Percentiles rank a stretch among this genome's conserved stretches.
Evolutionary conservation across 73 alveolate species (phyloP).

Genomic region (Symbiodinium natans): DNA sequence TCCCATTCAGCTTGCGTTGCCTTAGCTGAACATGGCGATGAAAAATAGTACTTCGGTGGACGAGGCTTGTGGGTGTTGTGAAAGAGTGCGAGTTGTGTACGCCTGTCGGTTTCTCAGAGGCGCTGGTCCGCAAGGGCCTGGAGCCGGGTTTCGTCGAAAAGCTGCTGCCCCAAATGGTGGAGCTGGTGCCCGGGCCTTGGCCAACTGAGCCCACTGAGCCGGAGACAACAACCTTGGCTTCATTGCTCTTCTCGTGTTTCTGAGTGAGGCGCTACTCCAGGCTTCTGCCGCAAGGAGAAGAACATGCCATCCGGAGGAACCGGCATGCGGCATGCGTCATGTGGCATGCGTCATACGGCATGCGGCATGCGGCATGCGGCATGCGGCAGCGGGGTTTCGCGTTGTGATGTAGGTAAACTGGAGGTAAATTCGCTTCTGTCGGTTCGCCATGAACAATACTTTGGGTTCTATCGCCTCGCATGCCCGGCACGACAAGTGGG

Average conservation of each 20-base stretch:
- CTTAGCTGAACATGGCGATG: neutral
- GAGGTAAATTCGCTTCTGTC: no score
- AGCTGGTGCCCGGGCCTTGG: slow-evolving; percentile 31
- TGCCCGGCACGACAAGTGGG: no score
- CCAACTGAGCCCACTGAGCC: neutral
- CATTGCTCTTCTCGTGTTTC: neutral
- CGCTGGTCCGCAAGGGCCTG: slow-evolving; percentile 27
- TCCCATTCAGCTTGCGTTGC: no score
- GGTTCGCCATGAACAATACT: no score
- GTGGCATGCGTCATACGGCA: no score
- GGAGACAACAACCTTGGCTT: neutral
- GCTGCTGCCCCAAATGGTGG: slow-evolving; percentile 75
- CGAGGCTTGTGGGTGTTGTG: neutral
- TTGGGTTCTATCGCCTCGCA: no score
- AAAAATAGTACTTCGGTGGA: neutral
- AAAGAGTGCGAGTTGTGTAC: neutral
- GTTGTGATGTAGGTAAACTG: no score
- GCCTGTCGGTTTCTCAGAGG: neutral
- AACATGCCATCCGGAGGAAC: slow-evolving; percentile 73
- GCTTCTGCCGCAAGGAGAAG: slow-evolving; percentile 76
- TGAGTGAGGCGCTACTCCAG: slow-evolving; percentile 47
- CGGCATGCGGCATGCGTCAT: neutral
- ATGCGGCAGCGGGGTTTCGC: neutral
- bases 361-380: neutral
- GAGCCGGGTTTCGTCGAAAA: slow-evolving; percentile 40